phyloP scores from a whole-genome alignment of 2,329 filamentous ascomycete genomes.

The Akanthomyces dipterigenus region DNA sequence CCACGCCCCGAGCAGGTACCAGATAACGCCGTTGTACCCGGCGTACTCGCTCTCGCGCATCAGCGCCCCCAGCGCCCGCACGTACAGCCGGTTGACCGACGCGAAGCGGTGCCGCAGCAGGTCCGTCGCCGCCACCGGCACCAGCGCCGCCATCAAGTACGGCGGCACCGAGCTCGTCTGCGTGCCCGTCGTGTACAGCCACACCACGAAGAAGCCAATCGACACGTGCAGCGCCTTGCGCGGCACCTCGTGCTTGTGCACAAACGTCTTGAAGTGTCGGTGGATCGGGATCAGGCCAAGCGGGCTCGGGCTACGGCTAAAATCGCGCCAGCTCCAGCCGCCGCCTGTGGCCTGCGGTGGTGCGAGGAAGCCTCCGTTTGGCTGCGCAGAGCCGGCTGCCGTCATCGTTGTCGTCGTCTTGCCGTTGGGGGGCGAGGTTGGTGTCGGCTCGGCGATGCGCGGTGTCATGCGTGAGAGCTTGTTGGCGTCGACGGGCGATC shows the following conservation, averaged over 20 bases:
- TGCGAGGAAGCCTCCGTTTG: constrained; percentile 60
- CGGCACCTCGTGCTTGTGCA: constrained; percentile 95
- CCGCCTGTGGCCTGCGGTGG: constrained; percentile 54
- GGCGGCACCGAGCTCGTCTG: constrained; percentile 76
- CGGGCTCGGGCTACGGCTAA: constrained; percentile 87
- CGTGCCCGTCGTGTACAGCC: constrained; percentile 73
- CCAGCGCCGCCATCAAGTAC: constrained; percentile 69
- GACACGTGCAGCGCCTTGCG: constrained; percentile 90
- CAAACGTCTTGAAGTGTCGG: constrained; percentile 80
- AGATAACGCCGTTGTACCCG: constrained; percentile 95
- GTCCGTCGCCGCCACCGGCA: constrained; percentile 80
- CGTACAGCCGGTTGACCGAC: constrained; percentile 80
- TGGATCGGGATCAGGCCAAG: constrained; percentile 94
- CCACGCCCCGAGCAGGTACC: constrained; percentile 89
- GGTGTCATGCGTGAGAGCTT: constrained; percentile 48
- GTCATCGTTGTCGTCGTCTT: constrained; percentile 20
- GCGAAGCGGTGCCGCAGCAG: constrained; percentile 76
- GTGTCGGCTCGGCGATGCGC: constrained; percentile 26
- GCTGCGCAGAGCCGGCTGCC: constrained; percentile 21
- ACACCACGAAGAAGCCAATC: constrained; percentile 88
- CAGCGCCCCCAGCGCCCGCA: constrained; percentile 73
- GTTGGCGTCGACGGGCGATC: constrained; percentile 55
- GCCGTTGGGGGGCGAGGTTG: constrained; percentile 11
- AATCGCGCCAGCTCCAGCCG: constrained; percentile 75
- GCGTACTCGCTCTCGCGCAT: constrained; percentile 96